Base-by-base conservation (phyloP, 2,329 filamentous ascomycete genomes). In the Hypoxylon sp. region DNA sequence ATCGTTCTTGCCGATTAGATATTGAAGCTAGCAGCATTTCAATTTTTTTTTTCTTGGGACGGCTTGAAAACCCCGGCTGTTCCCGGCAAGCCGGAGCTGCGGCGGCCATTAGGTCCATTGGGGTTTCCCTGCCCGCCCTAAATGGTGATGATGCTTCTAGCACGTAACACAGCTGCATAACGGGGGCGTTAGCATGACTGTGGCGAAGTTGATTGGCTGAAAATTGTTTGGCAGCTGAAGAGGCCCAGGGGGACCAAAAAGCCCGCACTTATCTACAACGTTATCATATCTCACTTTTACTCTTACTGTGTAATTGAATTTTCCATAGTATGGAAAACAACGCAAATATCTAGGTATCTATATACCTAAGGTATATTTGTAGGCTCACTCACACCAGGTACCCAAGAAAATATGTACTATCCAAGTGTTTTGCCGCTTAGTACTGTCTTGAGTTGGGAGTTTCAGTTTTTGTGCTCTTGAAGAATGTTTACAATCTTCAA, bases 31-130 rank as follows among this genome's bases (percentile, higher is more conserved):
- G 27, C 50, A 50, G 60, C 58, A 54, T 60, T 56, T 61, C 51
- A 65, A 63, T 66, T 70, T 72, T 70, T 68, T 69, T 63, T 68
- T 64, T 66, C 42, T 13, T 67, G 64, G 56, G 35, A 57, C 71
- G 51, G 66, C 71, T 70, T 40, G 56, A 60, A 65, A 71, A 65
- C 70, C 66, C 72, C 76, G 76, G 74, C 73, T 74, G 73, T 76
- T 76, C 73, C 75, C 75, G 76, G 68, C 30, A 71, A 68, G 51
- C 67, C 72, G 75, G 75, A 76, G 74, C 74, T 73, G 61, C 64
- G 72, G 68, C 73, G 70, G 57, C 73, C 68, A 50, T 50, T 64
- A 67, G 51, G 53, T 17, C 59, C 55, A 37, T 66, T 66, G 55
- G 61, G 64, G 57, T 20, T 49, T 62, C 53, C 66, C 59, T 64